Evolutionary conservation across 371 early-diverging fungal genomes (phyloP).

Genomic region (Syncephalastrum sp.): DNA sequence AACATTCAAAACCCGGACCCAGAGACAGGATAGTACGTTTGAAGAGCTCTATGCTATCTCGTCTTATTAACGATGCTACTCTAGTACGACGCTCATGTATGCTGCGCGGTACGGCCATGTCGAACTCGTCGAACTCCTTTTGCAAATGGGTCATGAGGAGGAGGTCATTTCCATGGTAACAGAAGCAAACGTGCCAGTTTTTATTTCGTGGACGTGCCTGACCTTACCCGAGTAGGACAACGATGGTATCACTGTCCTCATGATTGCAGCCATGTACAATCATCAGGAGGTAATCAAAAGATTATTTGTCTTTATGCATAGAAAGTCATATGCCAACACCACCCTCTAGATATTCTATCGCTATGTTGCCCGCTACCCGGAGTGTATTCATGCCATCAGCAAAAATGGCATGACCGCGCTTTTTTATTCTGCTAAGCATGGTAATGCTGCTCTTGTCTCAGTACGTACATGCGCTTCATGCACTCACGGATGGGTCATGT

Average conservation of each 20-base stretch:
- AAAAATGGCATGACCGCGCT: conserved; percentile 47
- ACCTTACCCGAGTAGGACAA: conserved; percentile 28
- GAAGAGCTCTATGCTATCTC: neutral
- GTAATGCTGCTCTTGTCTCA: conserved; percentile 48
- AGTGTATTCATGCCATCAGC: conserved; percentile 51
- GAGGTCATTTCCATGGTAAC: conserved; percentile 50
- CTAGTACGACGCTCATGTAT: conserved; percentile 49
- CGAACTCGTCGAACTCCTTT: conserved; percentile 39
- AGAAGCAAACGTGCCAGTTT: neutral
- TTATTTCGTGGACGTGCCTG: neutral
- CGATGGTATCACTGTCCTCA: conserved; percentile 48
- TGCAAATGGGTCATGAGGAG: conserved; percentile 50
- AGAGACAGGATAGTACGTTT: conserved; percentile 44
- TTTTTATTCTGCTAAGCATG: conserved; percentile 46
- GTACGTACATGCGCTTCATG: conserved; percentile 19
- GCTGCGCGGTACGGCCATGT: conserved; percentile 45
- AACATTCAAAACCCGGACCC: conserved; percentile 54
- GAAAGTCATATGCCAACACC: too few relatives aligned
- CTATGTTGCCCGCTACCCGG: conserved; percentile 46
- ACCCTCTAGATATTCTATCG: conserved; percentile 39
- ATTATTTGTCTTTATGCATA: too few relatives aligned
- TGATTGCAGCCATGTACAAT: conserved; percentile 50
- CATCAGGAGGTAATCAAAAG: conserved; percentile 38
- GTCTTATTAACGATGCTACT: neutral
- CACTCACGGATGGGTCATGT: neutral